Base-by-base conservation (phyloP, 2,329 filamentous ascomycete genomes). In the Rutstroemia sp. region DNA sequence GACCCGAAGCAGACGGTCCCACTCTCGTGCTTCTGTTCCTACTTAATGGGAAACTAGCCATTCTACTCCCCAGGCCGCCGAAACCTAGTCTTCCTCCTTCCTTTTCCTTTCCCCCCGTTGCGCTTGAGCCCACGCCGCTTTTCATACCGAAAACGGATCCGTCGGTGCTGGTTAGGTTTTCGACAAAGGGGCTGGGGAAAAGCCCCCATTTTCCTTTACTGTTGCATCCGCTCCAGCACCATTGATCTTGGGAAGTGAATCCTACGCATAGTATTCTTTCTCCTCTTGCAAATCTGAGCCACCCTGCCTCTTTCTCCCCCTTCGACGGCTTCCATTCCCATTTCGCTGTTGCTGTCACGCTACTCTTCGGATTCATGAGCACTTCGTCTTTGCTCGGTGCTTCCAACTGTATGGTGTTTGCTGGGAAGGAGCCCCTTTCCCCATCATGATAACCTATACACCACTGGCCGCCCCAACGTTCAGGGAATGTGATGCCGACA, bases 241-340 rank as follows among this genome's bases (percentile, higher is more conserved):
- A 70, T 27, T 67, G 64, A 49, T 70, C 67, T 45, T 57, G 53
- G 41, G 56, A 68, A 19, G 59, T 57, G 49, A 63, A 70, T 0
- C 64, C 65, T n/a, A 70, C 61, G 27, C 56, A 61, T 3, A 45
- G 58, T 4, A 70, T 67, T 18, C 49, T 63, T n/a, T 70, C 67
- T 6, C 66, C 66, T 44, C 64, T 67, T n/a, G 49, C 62, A 23
- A 70, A 67, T 16, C 61, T 62, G 4, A 70, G 44, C 67, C 67
- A 70, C 1, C 61, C 61, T 10, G 61, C 64, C 25, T 66, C 65
- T 50, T 66, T 66, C 9, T 60, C 58, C 8, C 65, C 63, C 58
- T 66, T 67, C n/a, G 38, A 48, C 0, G 63, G 65, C 42, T 67
- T 68, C 60, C 67, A 68, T 49, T 70, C 67, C 67, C 67, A 69